Evolutionary conservation across 2,329 filamentous ascomycete species (phyloP).

Genomic region (Dendryphion nanum): DNA sequence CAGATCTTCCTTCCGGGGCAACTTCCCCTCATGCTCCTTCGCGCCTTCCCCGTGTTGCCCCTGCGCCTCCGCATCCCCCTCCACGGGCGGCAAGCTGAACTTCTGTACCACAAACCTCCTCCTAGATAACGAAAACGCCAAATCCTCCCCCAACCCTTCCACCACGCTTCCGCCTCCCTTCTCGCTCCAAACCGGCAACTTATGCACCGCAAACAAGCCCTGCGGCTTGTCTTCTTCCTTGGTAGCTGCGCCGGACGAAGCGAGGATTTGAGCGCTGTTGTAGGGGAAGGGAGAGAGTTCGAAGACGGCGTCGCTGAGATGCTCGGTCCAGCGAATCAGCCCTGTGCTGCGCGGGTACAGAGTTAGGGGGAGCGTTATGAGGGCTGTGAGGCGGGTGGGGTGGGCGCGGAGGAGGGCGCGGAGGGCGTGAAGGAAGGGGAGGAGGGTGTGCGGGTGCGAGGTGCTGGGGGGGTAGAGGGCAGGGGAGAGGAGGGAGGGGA

Average conservation of each 20-base stretch:
- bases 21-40: constrained; percentile 49
- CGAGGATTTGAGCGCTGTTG: constrained; percentile 51
- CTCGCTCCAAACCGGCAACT: constrained; percentile 81
- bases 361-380: constrained; percentile 76
- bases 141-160: constrained; percentile 69
- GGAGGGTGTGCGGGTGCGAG: constrained; percentile 67
- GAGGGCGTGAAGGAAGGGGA: constrained; percentile 79
- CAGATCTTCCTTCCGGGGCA: constrained; percentile 56
- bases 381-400: constrained; percentile 62
- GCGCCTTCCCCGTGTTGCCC: constrained; percentile 33
- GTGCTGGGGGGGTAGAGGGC: constrained; percentile 71
- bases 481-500: constrained; percentile 87
- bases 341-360: constrained; percentile 75
- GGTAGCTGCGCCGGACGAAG: constrained; percentile 50
- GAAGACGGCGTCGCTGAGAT: constrained; percentile 79
- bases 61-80: constrained; percentile 68
- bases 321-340: constrained; percentile 81
- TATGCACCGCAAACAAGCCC: constrained; percentile 80
- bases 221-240: constrained; percentile 74
- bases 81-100: constrained; percentile 83
- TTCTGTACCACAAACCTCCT: constrained; percentile 82
- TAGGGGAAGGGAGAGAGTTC: constrained; percentile 76
- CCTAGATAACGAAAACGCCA: constrained; percentile 86
- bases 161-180: constrained; percentile 75
- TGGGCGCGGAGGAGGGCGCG: constrained; percentile 71